Conservation (phyloP, 306 rosid genomes). For the Neltuma alba region DNA sequence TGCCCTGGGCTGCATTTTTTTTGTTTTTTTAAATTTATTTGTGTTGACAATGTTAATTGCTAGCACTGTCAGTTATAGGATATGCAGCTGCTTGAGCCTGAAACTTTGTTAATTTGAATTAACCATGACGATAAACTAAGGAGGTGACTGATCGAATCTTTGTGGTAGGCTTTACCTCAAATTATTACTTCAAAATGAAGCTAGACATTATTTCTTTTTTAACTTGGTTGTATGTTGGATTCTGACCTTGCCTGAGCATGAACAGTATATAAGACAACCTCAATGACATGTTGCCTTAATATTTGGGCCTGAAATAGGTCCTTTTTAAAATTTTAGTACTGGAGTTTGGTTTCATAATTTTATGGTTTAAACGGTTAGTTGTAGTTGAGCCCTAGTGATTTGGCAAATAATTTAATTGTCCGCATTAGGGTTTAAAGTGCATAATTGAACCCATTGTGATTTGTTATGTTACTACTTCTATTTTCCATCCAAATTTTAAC, state of each 20-base stretch:
- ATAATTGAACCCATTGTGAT: not conserved
- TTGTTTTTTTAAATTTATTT: not conserved
- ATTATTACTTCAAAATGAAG: constrained; percentile 3
- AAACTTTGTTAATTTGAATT: constrained; percentile 17
- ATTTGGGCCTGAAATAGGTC: constrained; percentile 1
- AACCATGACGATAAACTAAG: not conserved
- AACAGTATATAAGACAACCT: not conserved
- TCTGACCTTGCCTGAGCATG: not conserved
- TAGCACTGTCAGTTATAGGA: not conserved
- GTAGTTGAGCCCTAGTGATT: not conserved
- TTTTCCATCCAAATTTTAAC: not conserved
- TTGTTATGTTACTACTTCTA: not conserved
- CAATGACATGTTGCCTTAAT: not conserved
- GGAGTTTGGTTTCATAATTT: constrained; percentile 6
- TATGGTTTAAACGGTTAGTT: not conserved
- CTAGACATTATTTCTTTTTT: not conserved
- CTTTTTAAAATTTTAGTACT: not conserved
- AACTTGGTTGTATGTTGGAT: not conserved
- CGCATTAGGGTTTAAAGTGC: not conserved
- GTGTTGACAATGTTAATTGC: not conserved
- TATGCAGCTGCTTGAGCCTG: not conserved
- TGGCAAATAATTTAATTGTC: not conserved
- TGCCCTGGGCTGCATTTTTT: too few species aligned
- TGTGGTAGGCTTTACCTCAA: not conserved
- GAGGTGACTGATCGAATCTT: constrained; percentile 7